Base-by-base conservation (phyloP, 352 stramenopile species). In the Discostella stelligera region DNA sequence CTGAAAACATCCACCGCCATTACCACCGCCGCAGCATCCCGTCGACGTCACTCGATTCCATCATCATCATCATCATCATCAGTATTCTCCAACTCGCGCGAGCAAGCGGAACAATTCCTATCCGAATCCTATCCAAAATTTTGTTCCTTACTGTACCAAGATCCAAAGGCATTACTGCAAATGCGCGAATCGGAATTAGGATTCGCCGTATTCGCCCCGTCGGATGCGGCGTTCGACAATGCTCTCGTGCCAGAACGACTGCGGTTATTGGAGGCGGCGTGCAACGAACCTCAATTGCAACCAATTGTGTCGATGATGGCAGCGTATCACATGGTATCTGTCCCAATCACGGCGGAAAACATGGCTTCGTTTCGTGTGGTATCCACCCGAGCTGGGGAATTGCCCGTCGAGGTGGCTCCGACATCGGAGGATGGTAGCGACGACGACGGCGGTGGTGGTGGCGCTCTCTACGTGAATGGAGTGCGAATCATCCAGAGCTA, bases 321-420 rank as follows among this genome's bases (percentile, higher is more conserved):
- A 20, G 41, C 46, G 39, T 75, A 66, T 68, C 67, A 75, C 53
- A 58, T 75, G 39, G 56, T 75, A 13, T 63, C 44, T 18, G 67
- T 59, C 10, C 67, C 67, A 7, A 41, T 63, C 14, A 62, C 67
- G 18, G 25, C 32, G 18, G 67, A 68, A 11, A 41, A 67, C 5
- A 68, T 75, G 67, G 6, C 14, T 0, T 32, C 41, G 18, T 75
- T 62, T 44, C 39, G 46, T 14, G 67, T 75, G 3, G 67, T 67
- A 0, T 53, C 55, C 30, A 75, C 67, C 54, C 16, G 41, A 41
- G 25, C 25, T 16, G 67, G 67, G 1, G 67, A 75, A 52, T 63
- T 75, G 27, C 41, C 44, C 0, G 67, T 68, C 41, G 25, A 75
- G 3, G 23, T 63, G 7, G 7, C 5, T 2, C 27, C 27, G 27